Conservation (phyloP, 805 yeast species). For the Metschnikowia picachoensis region DNA sequence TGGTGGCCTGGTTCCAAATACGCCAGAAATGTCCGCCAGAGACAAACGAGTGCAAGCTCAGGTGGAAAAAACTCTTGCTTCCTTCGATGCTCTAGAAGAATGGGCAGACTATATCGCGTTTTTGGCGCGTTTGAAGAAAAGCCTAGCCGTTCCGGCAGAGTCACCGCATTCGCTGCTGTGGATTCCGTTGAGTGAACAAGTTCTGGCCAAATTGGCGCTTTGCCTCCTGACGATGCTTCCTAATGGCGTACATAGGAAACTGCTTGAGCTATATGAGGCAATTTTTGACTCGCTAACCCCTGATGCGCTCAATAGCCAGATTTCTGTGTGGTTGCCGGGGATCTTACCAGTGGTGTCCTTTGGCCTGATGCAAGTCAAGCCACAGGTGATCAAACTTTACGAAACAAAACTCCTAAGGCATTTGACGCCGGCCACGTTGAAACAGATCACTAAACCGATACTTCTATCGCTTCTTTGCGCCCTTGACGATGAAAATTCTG, state of each 20-base stretch:
- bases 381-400: conserved; percentile 64
- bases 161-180: conserved; percentile 31
- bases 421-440: conserved; percentile 37
- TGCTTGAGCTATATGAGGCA: conserved; percentile 69
- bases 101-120: conserved; percentile 99
- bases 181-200: conserved; percentile 65
- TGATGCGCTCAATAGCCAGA: conserved; percentile 49
- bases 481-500: conserved; percentile 88
- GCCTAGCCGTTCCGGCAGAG: conserved; percentile 42
- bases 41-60: conserved; percentile 66
- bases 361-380: conserved; percentile 86
- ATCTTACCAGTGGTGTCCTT: conserved; percentile 83
- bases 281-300: conserved; percentile 63
- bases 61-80: conserved; percentile 66
- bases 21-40: conserved; percentile 35
- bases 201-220: conserved; percentile 68
- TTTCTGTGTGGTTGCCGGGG: conserved; percentile 88
- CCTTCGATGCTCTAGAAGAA: conserved; percentile 81
- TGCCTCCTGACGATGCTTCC: conserved; percentile 83
- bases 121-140: conserved; percentile 71
- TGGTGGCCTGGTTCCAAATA: neutral
- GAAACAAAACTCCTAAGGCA: conserved; percentile 45
- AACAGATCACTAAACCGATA: conserved; percentile 61
- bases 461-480: conserved; percentile 78
- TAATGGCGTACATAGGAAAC: conserved; percentile 91